Percentiles rank a stretch among this genome's conserved stretches.
These are phyloP conservation scores for Cymbopogon flexuosus DNA, from an alignment of 202 grass and related monocot genomes.

Conservation along the genomic window DNA sequence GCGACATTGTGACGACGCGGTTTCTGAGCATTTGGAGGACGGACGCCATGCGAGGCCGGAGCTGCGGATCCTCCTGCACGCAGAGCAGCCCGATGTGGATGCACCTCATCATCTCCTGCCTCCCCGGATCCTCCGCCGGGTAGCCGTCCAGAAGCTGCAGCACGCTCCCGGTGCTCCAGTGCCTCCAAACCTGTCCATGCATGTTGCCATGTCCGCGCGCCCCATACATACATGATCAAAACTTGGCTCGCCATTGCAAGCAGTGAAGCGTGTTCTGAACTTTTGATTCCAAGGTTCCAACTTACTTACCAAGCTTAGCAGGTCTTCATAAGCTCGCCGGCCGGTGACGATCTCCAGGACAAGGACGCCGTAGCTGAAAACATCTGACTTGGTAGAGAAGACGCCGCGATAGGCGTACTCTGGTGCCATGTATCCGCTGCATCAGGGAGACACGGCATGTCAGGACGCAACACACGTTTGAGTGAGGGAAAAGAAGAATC, in stretches of 20 bases:
- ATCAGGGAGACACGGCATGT: neutral
- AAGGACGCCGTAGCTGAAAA: constrained; percentile 54
- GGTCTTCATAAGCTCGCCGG: constrained; percentile 26
- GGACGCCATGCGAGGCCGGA: constrained; percentile 39
- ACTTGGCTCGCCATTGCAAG: too few species aligned
- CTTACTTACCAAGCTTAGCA: constrained; percentile 15
- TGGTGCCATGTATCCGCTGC: constrained; percentile 60
- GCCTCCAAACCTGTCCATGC: constrained; percentile 35
- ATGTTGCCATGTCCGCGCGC: too few species aligned
- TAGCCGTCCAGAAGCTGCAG: constrained; percentile 10
- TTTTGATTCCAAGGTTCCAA: neutral
- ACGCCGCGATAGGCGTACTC: constrained; percentile 47
- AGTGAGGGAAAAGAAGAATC: neutral
- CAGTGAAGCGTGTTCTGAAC: neutral
- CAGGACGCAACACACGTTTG: neutral
- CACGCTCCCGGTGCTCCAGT: constrained; percentile 33
- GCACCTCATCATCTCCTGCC: constrained; percentile 35
- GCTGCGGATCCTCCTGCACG: constrained; percentile 44
- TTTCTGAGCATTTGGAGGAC: constrained; percentile 50
- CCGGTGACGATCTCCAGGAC: constrained; percentile 45
- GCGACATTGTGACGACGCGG: constrained; percentile 23
- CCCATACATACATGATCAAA: neutral
- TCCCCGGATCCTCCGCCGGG: neutral
- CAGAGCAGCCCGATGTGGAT: constrained; percentile 52
- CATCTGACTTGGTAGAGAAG: constrained; percentile 54